Evolutionary conservation across 106 monocot species (phyloP), one percentile per base, ranked within the genome.

Genomic region (Dendrobium officinale): DNA sequence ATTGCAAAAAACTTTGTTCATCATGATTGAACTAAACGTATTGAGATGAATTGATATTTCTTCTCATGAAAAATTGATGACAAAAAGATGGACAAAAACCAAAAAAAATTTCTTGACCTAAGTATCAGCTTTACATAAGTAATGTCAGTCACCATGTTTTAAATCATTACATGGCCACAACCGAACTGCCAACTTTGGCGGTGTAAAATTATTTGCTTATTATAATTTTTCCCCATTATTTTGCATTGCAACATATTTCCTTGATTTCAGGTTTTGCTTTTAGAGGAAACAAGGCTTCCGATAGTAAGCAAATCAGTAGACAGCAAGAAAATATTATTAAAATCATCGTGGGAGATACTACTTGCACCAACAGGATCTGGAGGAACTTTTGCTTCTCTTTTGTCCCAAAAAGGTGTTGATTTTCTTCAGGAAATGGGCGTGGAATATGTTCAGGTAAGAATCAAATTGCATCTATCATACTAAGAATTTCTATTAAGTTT

Each of bases 391-490:
- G 84, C 78, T 78, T 75, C 88, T 41, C 85, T 96, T 64, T 83
- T 85, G 55, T 87, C 89, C n/a, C 77, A 85, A 9, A 83, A 84
- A 55, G 75, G 84, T 79, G 18, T 88, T 6, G 87, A 87, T 81
- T 78, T 82, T 56, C 86, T 96, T 6, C 81, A 77, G 31, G 84
- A 90, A 81, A 81, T 90, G 81, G 90, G 87, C 20, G 72, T 90
- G 20, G 89, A 93, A 33, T 91, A 96, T 88, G 84, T 91, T 42
- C 91, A 96, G 96, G 96, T 96, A 20, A 54, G 49, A 72, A 1
- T 75, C 51, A 51, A 51, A 51, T 2, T 51, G 51, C 51, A 51
- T 51, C 13, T 51, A 13, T 48, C 48, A 48, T 48, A 48, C 48
- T 48, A 48, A 48, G 48, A 9, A 1, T 48, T 48, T 48, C 11